Evolutionary conservation across 495 filamentous ascomycete genomes (phyloP), one percentile per base, ranked within the genome.

Genomic region (Gamarada debralockiae): DNA sequence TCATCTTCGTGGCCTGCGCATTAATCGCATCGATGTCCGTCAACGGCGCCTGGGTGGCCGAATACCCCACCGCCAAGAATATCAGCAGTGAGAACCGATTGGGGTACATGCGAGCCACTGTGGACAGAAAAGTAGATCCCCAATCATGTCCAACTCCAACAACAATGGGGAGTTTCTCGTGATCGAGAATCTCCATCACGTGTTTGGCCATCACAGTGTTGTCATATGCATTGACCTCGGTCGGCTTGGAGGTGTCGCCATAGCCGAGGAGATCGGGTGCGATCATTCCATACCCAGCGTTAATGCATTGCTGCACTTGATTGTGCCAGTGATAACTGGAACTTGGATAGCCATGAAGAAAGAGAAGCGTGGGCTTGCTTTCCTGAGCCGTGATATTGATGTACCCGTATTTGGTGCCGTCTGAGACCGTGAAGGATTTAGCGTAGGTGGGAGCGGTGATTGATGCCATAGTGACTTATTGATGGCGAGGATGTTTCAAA

Each of bases 211-310:
- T 69, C 8, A 48, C 46, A 50, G 63, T 66, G 31, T 61, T 27
- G n/a, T 29, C 39, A 49, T 75, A 75, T 7, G 48, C 53, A n/a
- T 58, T 52, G 9, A 59, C 9, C 1, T 52, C 50, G 10, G 24
- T 41, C 2, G 71, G 72, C 50, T 71, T 73, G 49, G 62, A 60
- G 6, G 66, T 70, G 3, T 60, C 70, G 6, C 71, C 70, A 42
- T n/a, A n/a, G n/a, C n/a, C n/a, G n/a, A n/a, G n/a, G n/a, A n/a
- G n/a, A n/a, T n/a, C n/a, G n/a, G n/a, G 72, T 5, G 58, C 70
- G 12, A 75, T 48, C 44, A 75, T 42, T 10, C 70, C 69, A 48
- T 67, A 72, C 15, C 72, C 71, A 4, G 5, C 20, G 6, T 6
- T 4, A 8, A 55, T 27, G 29, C 72, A 66, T 41, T 59, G 53